Evolutionary conservation across 1,139 yeast genomes (phyloP).

Genomic region (Entelexis paramagnoliae): DNA sequence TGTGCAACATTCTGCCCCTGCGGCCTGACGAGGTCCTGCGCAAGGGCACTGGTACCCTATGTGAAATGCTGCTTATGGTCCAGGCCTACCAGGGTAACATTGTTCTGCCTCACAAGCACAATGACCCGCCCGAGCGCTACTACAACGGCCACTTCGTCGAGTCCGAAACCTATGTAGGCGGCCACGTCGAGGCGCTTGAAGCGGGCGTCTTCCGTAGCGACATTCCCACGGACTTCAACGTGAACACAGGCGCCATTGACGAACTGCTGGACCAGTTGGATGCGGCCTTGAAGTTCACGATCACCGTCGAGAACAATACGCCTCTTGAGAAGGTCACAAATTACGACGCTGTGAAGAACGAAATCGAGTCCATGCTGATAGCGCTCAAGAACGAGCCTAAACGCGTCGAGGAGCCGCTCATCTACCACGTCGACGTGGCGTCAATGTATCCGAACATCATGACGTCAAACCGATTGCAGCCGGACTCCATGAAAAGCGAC

Average conservation of each 20-base stretch:
- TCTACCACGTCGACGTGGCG: constrained; percentile 97
- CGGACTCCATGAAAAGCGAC: constrained; percentile 93
- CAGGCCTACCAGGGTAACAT: constrained; percentile 78
- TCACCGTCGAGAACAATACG: constrained; percentile 71
- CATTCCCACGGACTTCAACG: constrained; percentile 57
- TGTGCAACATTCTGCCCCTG: constrained; percentile 89
- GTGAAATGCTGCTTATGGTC: constrained; percentile 96
- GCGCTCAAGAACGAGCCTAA: constrained; percentile 53
- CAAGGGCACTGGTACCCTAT: constrained; percentile 96
- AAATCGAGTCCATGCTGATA: constrained; percentile 45
- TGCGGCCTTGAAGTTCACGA: constrained; percentile 67
- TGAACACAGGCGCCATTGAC: constrained; percentile 76
- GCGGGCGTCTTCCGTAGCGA: constrained; percentile 97
- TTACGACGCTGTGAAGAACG: constrained; percentile 58
- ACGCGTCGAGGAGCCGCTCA: constrained; percentile 69
- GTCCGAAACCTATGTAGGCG: constrained; percentile 97
- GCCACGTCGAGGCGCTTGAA: constrained; percentile 94
- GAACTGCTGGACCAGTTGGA: constrained; percentile 66
- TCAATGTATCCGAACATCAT: constrained; percentile 99
- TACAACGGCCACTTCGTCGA: constrained; percentile 90
- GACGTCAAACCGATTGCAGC: constrained; percentile 95
- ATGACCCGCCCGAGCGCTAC: constrained; percentile 84
- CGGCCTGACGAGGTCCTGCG: constrained; percentile 94
- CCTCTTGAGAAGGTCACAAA: constrained; percentile 67
- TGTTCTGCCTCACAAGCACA: constrained; percentile 82